phyloP scores from a whole-genome alignment of 2,329 filamentous ascomycete genomes.

The Paraphoma sp. region DNA sequence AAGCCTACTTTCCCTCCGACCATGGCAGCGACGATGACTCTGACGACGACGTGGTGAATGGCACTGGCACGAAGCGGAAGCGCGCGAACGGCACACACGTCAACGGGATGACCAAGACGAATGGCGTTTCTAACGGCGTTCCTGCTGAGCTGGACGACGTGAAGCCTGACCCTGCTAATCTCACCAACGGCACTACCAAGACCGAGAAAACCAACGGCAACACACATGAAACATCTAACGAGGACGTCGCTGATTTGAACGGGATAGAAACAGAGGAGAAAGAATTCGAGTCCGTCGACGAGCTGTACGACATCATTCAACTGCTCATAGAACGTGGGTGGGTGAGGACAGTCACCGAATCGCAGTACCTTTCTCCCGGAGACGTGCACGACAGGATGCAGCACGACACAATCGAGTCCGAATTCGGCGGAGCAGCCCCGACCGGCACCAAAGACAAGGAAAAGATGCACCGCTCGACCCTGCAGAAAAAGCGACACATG shows the following conservation, averaged over 20 bases:
- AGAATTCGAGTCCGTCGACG: conserved; percentile 46
- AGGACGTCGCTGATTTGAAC: background rate
- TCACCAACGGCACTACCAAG: conserved; percentile 16
- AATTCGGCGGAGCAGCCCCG: conserved; percentile 58
- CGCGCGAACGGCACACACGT: conserved; percentile 26
- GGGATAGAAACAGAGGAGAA: conserved; percentile 25
- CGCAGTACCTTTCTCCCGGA: conserved; percentile 61
- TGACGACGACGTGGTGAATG: conserved; percentile 34
- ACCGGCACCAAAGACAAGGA: conserved; percentile 71
- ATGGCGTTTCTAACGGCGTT: conserved; percentile 20
- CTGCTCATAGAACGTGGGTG: conserved; percentile 69
- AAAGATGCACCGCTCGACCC: conserved; percentile 65
- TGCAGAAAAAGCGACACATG: conserved; percentile 62
- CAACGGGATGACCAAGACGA: conserved; percentile 25
- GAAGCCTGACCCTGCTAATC: conserved; percentile 5
- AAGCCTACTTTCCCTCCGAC: conserved; percentile 61
- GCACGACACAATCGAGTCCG: conserved; percentile 63
- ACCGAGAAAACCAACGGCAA: conserved; percentile 13
- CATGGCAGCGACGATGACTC: conserved; percentile 42
- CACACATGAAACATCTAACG: conserved; percentile 6
- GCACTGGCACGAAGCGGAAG: conserved; percentile 29
- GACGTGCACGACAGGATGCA: conserved; percentile 66
- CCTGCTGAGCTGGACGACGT: conserved; percentile 12
- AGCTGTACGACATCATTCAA: conserved; percentile 54
- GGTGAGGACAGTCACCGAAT: conserved; percentile 65